Evolutionary conservation across 495 filamentous ascomycete species (phyloP), one percentile per base, ranked within the genome.

Genomic region (Ascodesmis nigricans): DNA sequence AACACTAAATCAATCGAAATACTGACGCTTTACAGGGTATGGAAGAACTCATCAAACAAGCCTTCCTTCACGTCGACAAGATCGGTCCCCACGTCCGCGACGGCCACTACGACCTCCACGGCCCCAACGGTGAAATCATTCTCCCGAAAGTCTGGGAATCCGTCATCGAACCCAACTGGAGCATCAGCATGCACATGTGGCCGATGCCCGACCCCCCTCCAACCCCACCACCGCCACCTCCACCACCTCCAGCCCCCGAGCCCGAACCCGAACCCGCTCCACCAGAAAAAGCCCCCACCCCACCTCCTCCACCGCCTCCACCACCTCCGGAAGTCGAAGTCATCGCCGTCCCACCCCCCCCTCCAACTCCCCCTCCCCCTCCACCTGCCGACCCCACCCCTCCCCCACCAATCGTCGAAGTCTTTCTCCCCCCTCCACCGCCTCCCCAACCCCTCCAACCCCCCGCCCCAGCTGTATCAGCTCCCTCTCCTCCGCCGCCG

Each of bases 161-260:
- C 15, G 53, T 63, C 24, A 52, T 65, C 13, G 59, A 65, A 39
- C 62, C 62, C 2, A 60, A 60, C 28, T 91, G 78, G 79, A 62
- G 66, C 24, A 75, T 93, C 46, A 82, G 73, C 2, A 92, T 92
- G 84, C 78, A 90, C 43, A 87, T 92, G 80, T 93, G 83, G 83
- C 82, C 84, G 3, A 75, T 91, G 62, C 69, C 49, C 1, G 48
- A 50, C 17, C 50, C 47, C 1, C 45, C 49, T 9, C 47, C 49
- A 3, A 7, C 9, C 9, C 40, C 43, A 15, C 47, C 47, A 21
- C 22, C 25, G 2, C 38, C 43, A 3, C 25, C 35, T 10, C 45
- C 45, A 3, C 47, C 48, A 13, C 39, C 43, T 14, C 49, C 38
- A 1, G 21, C 45, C n/a, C 39, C 43, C 2, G 30, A 30, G 26